Percentiles rank a stretch among this genome's conserved stretches.
These are phyloP conservation scores for Mikania micrantha DNA, from an alignment of 129 eudicot genomes.

Conservation along the genomic window DNA sequence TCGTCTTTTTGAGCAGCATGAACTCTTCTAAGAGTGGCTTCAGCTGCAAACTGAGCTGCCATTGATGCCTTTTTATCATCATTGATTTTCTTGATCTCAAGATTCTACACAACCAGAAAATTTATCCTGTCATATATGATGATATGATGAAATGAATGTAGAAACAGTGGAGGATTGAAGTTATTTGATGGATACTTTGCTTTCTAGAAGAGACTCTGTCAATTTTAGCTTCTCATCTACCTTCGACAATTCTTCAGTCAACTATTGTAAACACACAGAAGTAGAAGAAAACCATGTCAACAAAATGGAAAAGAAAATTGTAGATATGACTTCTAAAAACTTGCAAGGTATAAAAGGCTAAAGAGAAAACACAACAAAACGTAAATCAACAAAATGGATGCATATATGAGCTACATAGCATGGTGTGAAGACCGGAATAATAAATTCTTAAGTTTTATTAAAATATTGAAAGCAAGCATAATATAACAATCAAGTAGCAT, in stretches of 20 bases:
- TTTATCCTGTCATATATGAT: constrained; percentile 12
- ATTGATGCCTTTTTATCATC: constrained; percentile 48
- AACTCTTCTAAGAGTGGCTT: constrained; percentile 85
- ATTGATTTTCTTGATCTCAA: constrained; percentile 33
- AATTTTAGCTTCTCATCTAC: constrained; percentile 88
- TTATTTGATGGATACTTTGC: constrained; percentile 51
- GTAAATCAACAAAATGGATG: not conserved
- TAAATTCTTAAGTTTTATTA: not conserved
- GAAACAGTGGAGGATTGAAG: constrained; percentile 8
- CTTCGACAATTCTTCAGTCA: constrained; percentile 71
- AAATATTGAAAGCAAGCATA: constrained; percentile 3
- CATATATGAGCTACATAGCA: not conserved
- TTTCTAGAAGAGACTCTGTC: constrained; percentile 75
- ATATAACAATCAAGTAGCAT: constrained; percentile 1
- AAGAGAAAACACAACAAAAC: not conserved
- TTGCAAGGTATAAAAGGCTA: not conserved
- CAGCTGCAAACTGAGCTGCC: constrained; percentile 98
- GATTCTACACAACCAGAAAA: constrained; percentile 38
- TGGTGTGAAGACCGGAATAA: not conserved
- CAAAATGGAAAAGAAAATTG: no score
- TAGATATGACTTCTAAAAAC: not conserved
- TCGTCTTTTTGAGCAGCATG: constrained; percentile 94
- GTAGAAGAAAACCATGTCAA: constrained; percentile 18
- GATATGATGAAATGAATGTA: constrained; percentile 10
- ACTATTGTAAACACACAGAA: constrained; percentile 32